Evolutionary conservation across 192 early-diverging fungal species (phyloP).

Genomic region (Coemansia sp.): DNA sequence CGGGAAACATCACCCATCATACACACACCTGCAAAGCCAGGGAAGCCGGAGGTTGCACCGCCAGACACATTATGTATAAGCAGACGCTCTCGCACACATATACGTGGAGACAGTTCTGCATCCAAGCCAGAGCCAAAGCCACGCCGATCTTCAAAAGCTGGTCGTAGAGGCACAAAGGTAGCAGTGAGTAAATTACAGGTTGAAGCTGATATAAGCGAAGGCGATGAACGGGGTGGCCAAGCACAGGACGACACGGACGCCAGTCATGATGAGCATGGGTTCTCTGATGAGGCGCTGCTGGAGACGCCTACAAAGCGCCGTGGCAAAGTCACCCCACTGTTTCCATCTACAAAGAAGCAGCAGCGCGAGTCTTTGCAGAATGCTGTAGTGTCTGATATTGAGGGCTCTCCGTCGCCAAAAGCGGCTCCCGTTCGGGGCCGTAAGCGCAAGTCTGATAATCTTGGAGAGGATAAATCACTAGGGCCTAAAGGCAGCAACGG

Average conservation of each 20-base stretch:
- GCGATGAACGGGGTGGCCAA: background rate
- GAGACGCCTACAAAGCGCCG: slow-evolving; percentile 25
- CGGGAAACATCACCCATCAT: slow-evolving; percentile 5
- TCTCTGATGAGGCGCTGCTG: slow-evolving; percentile 13
- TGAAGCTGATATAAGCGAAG: background rate
- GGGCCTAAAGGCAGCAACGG: background rate
- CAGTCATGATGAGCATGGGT: slow-evolving; percentile 6
- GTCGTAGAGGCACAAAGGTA: background rate
- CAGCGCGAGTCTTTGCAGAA: background rate
- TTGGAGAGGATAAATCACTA: background rate
- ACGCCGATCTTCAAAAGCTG: slow-evolving; percentile 17
- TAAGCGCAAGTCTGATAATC: slow-evolving; percentile 23
- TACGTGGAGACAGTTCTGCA: background rate
- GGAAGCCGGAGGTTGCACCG: slow-evolving; percentile 12
- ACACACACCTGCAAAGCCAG: background rate
- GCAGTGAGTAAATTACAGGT: background rate
- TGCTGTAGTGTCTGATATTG: background rate
- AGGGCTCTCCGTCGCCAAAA: slow-evolving; percentile 7
- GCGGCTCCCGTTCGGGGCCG: slow-evolving; percentile 16
- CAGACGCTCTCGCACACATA: slow-evolving; percentile 19
- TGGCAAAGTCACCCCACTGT: slow-evolving; percentile 1
- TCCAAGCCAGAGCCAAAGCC: slow-evolving; percentile 6
- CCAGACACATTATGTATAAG: slow-evolving; percentile 25
- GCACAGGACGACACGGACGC: background rate
- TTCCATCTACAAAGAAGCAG: background rate